Evolutionary conservation across 2,329 filamentous ascomycete species (phyloP).

Genomic region (Colletotrichum sp.): DNA sequence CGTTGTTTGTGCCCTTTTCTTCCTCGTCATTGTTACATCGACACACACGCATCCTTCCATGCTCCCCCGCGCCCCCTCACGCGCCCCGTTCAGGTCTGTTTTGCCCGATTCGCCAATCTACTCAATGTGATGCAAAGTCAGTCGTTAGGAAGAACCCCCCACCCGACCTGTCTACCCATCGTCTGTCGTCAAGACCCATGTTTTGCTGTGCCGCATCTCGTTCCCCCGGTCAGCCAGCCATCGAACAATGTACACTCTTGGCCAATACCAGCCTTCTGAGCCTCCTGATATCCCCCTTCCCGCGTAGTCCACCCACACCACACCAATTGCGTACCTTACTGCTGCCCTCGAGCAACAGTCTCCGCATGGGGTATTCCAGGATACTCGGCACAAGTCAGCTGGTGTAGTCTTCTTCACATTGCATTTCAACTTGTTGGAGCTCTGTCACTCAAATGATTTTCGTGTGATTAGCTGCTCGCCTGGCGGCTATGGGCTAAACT

Average conservation of each 20-base stretch:
- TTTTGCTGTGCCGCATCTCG: constrained; percentile 1
- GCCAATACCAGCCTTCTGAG: not conserved
- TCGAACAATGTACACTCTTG: not conserved
- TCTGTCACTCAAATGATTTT: not conserved
- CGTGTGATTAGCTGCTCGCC: constrained; percentile 8
- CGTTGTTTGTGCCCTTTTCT: not conserved
- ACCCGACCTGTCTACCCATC: not conserved
- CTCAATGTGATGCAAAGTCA: not conserved
- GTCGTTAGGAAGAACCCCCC: not conserved
- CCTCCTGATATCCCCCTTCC: not conserved
- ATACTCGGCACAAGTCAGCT: not conserved
- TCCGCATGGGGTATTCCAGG: not conserved
- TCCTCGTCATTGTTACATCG: not conserved
- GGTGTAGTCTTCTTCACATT: not conserved
- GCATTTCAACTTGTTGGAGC: not conserved
- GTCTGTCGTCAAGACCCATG: constrained; percentile 7
- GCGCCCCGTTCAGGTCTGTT: not conserved
- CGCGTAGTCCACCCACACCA: not conserved
- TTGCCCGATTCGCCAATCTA: constrained; percentile 15
- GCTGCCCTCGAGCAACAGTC: not conserved
- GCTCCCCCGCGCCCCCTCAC: not conserved
- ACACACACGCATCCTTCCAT: not conserved
- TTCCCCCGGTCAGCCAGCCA: not conserved
- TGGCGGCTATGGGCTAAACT: constrained; percentile 20
- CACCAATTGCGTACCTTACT: not conserved